A percentile compares a stretch with the other conserved stretches of the same genome.
phyloP scores from a whole-genome alignment of 805 yeast genomes.

The Pichia nakasei region DNA sequence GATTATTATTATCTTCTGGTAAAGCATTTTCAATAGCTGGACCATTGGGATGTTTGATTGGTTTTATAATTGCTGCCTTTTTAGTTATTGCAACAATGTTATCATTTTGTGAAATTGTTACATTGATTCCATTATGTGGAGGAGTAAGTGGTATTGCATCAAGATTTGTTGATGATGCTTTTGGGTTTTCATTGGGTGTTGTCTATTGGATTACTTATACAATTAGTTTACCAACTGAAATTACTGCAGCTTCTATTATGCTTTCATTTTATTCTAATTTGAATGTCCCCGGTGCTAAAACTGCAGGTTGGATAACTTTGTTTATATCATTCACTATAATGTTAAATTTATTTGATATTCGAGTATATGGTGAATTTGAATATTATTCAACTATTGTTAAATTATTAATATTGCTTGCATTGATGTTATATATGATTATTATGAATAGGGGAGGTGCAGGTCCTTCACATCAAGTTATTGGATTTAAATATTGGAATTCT shows the following conservation, averaged over 20 bases:
- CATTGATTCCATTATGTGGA: constrained; percentile 68
- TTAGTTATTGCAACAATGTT: constrained; percentile 61
- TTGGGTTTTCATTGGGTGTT: constrained; percentile 69
- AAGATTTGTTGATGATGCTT: constrained; percentile 68
- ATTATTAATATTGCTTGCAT: constrained; percentile 40
- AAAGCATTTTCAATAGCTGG: constrained; percentile 69
- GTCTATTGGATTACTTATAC: constrained; percentile 67
- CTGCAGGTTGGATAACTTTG: constrained; percentile 63
- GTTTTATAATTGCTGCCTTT: constrained; percentile 55
- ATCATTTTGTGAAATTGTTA: constrained; percentile 75
- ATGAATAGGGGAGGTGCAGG: constrained; percentile 51
- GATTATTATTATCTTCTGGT: constrained; percentile 60
- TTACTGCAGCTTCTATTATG: constrained; percentile 74
- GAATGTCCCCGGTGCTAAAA: constrained; percentile 40
- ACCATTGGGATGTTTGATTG: constrained; percentile 65
- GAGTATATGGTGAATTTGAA: constrained; percentile 68
- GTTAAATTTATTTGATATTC: constrained; percentile 58
- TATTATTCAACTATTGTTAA: constrained; percentile 53
- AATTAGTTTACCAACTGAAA: constrained; percentile 68
- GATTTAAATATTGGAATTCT: constrained; percentile 62
- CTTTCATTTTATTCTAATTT: constrained; percentile 55
- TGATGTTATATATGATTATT: constrained; percentile 57
- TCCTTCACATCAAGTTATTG: constrained; percentile 38
- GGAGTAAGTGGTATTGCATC: constrained; percentile 71
- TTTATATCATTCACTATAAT: constrained; percentile 38